Conservation (phyloP, 345 rosid genomes). For the Aquilaria sinensis region DNA sequence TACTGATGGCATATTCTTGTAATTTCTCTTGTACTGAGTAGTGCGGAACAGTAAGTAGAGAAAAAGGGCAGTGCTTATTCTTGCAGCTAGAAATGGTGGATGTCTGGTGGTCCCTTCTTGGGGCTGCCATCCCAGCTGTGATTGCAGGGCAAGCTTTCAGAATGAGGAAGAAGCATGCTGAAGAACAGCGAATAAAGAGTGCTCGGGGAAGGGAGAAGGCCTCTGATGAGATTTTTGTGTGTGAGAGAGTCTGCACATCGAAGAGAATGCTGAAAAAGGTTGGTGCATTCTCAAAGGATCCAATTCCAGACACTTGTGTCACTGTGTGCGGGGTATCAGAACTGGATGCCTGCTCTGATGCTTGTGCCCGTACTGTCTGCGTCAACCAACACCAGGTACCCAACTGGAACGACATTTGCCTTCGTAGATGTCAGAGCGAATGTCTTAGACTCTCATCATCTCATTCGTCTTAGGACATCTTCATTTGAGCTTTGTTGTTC, state of each 20-base stretch:
- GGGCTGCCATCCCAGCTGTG: slow-evolving; percentile 68
- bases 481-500: background rate
- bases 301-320: slow-evolving; percentile 67
- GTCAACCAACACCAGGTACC: slow-evolving; percentile 88
- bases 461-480: slow-evolving; percentile 15
- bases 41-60: slow-evolving; percentile 15
- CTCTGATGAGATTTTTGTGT: slow-evolving; percentile 78
- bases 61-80: slow-evolving; percentile 5
- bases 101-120: slow-evolving; percentile 71
- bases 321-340: slow-evolving; percentile 90
- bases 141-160: slow-evolving; percentile 65
- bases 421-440: slow-evolving; percentile 73
- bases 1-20: too few relatives aligned
- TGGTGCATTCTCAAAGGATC: slow-evolving; percentile 80
- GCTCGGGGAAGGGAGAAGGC: slow-evolving; percentile 79
- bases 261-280: slow-evolving; percentile 86
- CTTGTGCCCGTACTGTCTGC: slow-evolving; percentile 78
- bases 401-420: slow-evolving; percentile 86
- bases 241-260: slow-evolving; percentile 88
- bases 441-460: slow-evolving; percentile 57
- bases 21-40: background rate
- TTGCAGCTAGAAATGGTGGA: slow-evolving; percentile 51
- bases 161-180: slow-evolving; percentile 53
- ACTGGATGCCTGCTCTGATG: slow-evolving; percentile 88
- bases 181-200: slow-evolving; percentile 65